Evolutionary conservation across 2,329 filamentous ascomycete genomes (phyloP), one percentile per base, ranked within the genome.

Genomic region (Cercospora zeina): DNA sequence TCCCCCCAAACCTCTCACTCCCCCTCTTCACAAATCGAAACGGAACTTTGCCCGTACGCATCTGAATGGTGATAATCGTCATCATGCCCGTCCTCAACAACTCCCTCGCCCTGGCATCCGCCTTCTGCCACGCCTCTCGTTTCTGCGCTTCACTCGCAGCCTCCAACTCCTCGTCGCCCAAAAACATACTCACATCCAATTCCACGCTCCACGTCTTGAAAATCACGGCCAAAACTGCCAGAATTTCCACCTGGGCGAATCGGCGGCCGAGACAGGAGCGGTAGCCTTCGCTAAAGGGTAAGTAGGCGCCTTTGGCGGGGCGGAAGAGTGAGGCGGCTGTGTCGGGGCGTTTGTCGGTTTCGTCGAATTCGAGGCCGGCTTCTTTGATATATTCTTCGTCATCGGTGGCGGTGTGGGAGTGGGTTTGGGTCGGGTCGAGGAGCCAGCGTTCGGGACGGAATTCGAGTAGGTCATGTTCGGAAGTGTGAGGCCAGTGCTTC

Each of bases 381-480:
- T 74, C 70, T 30, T 65, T 75, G 2, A 77, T 76, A 13, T 70
- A 72, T 21, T 76, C 75, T 11, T 79, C 73, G 14, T 76, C 76
- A n/a, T 67, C 67, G 24, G 69, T 63, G 24, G 36, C 54, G 2
- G 30, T 21, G 71, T 72, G 7, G 60, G 65, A 31, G 60, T 60
- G 19, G 50, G 55, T 37, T 6, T 70, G 67, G 21, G 65, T 60
- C 8, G 68, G 64, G 56, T 78, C 73, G 21, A 75, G 60, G 13
- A 90, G 83, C 90, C 90, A 93, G 47, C 90, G 83, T 74, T 90
- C 87, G 0, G 90, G 89, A 53, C 85, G 79, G 74, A 87, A 93
- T 62, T 89, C 83, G 58, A 87, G 80, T 1, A 90, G 75, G 68
- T 93, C 89, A 54, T 83, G 74, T 33, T 75, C 72, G 0, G 74